A percentile compares a stretch with the other conserved stretches of the same genome.
phyloP scores from a whole-genome alignment of 1,284 basidiomycete genomes.

The Papiliotrema laurentii region DNA sequence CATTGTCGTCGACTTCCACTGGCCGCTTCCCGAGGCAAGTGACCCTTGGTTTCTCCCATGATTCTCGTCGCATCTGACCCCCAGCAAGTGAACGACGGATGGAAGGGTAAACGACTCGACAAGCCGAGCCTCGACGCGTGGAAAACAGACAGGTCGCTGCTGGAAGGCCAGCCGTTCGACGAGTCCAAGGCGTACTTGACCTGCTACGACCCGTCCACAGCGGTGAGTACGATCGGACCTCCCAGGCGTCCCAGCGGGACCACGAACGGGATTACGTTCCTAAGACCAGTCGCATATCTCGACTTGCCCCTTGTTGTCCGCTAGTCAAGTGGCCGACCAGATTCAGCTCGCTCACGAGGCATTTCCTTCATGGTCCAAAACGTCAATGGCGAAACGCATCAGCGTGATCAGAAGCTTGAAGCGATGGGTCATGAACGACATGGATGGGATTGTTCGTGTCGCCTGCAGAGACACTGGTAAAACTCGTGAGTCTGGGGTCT shows the following conservation, averaged over 20 bases:
- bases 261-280: too few species aligned
- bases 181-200: slow-evolving; percentile 69
- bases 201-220: slow-evolving; percentile 85
- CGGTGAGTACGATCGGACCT: slow-evolving; percentile 53
- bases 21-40: slow-evolving; percentile 58
- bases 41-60: slow-evolving; percentile 23
- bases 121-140: too few species aligned
- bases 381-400: slow-evolving; percentile 70
- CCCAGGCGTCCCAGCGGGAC: background rate
- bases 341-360: slow-evolving; percentile 64
- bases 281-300: slow-evolving; percentile 33
- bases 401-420: slow-evolving; percentile 77
- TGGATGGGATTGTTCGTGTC: slow-evolving; percentile 79
- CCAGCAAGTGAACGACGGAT: slow-evolving; percentile 23
- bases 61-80: slow-evolving; percentile 46
- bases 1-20: slow-evolving; percentile 62
- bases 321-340: slow-evolving; percentile 63
- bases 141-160: too few species aligned
- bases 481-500: slow-evolving; percentile 62
- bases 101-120: slow-evolving; percentile 25
- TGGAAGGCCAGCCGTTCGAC: too few species aligned
- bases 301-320: slow-evolving; percentile 59
- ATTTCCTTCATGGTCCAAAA: slow-evolving; percentile 65
- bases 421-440: slow-evolving; percentile 74
- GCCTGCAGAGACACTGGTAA: slow-evolving; percentile 94